Conservation (phyloP, 140 eudicot species). For the Oenanthe javanica region DNA sequence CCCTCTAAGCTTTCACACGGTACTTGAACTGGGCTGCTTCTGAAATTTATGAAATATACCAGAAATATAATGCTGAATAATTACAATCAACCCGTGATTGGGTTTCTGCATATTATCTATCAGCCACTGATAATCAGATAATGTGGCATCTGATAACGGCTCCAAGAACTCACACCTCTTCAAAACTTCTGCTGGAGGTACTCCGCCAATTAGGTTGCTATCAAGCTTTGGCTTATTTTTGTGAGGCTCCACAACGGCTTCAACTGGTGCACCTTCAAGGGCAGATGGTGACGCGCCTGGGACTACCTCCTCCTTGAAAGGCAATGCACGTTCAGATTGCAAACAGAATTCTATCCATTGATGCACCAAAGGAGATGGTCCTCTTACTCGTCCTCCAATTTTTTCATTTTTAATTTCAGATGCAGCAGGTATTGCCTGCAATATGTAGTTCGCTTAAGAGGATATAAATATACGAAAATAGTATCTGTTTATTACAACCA, state of each 20-base stretch:
- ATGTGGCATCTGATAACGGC: constrained; percentile 70
- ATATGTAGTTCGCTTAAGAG: background rate
- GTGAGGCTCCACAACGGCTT: constrained; percentile 12
- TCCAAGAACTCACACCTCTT: constrained; percentile 69
- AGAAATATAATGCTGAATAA: constrained; percentile 12
- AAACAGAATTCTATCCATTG: constrained; percentile 91
- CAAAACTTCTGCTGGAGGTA: constrained; percentile 76
- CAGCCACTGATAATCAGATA: constrained; percentile 61
- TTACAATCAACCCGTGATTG: constrained; percentile 19
- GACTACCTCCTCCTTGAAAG: constrained; percentile 64
- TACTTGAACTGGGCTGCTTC: constrained; percentile 13
- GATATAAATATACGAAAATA: background rate
- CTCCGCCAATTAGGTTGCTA: constrained; percentile 60
- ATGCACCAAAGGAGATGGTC: constrained; percentile 83
- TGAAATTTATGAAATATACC: constrained; percentile 19
- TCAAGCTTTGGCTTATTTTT: constrained; percentile 71
- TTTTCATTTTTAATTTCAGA: constrained; percentile 35
- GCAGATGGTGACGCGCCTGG: constrained; percentile 86
- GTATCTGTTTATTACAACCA: background rate
- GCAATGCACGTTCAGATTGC: constrained; percentile 58
- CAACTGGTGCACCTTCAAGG: constrained; percentile 25
- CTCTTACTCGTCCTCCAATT: constrained; percentile 75
- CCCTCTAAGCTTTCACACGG: background rate
- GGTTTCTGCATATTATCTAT: constrained; percentile 40
- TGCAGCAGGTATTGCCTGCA: constrained; percentile 78